Conservation (phyloP, 23 red algal species). For the Gracilaria vermiculophylla region DNA sequence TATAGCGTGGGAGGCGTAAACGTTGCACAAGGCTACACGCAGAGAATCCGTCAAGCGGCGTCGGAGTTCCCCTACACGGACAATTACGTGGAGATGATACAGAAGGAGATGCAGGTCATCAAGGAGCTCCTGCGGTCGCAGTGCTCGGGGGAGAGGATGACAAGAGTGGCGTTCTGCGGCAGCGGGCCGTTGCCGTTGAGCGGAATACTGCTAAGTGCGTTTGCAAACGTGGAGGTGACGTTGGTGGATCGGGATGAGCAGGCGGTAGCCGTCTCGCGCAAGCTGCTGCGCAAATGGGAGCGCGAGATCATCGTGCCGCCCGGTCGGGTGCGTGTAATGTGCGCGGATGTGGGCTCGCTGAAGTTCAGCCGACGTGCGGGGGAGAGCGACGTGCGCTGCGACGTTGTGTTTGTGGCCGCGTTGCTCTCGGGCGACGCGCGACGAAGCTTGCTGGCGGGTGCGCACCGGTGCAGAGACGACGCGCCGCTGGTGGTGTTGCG, state of each 20-base stretch:
- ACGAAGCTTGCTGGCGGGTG: background rate
- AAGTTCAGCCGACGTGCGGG: background rate
- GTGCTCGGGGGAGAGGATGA: background rate
- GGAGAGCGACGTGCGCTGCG: background rate
- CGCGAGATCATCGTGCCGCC: background rate
- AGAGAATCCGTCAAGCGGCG: constrained; percentile 1
- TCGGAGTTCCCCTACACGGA: constrained; percentile 42
- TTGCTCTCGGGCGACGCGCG: constrained; percentile 6
- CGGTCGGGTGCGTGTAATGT: background rate
- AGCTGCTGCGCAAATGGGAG: constrained; percentile 42
- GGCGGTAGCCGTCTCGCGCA: constrained; percentile 21
- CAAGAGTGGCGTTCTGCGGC: constrained; percentile 63
- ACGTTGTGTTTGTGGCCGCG: constrained; percentile 65
- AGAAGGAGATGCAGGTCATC: constrained; percentile 10
- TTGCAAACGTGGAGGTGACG: constrained; percentile 17
- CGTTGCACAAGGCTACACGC: background rate
- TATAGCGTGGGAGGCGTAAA: background rate
- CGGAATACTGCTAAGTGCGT: constrained; percentile 32
- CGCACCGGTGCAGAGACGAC: background rate
- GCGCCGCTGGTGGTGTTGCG: constrained; percentile 55
- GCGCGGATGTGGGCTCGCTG: constrained; percentile 17
- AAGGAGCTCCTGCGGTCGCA: background rate
- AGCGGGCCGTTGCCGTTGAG: constrained; percentile 61
- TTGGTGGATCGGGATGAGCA: constrained; percentile 50
- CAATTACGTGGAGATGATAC: constrained; percentile 52